Percentiles rank a stretch among this genome's conserved stretches.
phyloP scores from a whole-genome alignment of 495 filamentous ascomycete genomes.

The Terfezia boudieri region DNA sequence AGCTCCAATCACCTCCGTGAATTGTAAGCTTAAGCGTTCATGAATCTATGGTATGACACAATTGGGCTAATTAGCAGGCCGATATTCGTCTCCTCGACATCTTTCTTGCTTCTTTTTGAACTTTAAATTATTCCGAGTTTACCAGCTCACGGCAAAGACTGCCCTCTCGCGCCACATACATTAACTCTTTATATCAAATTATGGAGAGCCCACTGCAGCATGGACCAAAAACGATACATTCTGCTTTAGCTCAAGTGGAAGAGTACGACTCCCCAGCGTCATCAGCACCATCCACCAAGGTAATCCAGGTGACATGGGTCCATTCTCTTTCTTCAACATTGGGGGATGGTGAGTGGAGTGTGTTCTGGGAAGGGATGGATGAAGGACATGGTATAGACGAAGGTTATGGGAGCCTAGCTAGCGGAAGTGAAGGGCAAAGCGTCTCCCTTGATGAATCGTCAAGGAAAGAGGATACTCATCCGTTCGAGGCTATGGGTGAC shows the following conservation, averaged over 20 bases:
- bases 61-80: too few species aligned
- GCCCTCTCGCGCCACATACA: too few species aligned
- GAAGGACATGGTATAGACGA: slow-evolving; percentile 8
- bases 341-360: slow-evolving; percentile 14
- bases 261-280: background rate
- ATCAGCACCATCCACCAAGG: slow-evolving; percentile 6
- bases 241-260: background rate
- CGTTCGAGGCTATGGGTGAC: slow-evolving; percentile 5
- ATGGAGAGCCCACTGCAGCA: slow-evolving; percentile 7
- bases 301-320: slow-evolving; percentile 13
- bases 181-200: slow-evolving; percentile 1
- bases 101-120: too few species aligned
- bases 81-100: too few species aligned
- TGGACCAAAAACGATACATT: slow-evolving; percentile 3
- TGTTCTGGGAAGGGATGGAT: slow-evolving; percentile 18
- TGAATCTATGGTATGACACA: too few species aligned
- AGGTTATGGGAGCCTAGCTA: slow-evolving; percentile 12
- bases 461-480: too few species aligned
- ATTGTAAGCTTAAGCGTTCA: too few species aligned
- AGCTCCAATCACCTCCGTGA: too few species aligned
- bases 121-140: too few species aligned
- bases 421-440: slow-evolving; percentile 3
- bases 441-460: too few species aligned
- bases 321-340: background rate
- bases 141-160: too few species aligned